These are phyloP conservation scores for Kluyveromyces marxianus DNA, from an alignment of 1,139 yeast genomes.

Conservation along the genomic window DNA sequence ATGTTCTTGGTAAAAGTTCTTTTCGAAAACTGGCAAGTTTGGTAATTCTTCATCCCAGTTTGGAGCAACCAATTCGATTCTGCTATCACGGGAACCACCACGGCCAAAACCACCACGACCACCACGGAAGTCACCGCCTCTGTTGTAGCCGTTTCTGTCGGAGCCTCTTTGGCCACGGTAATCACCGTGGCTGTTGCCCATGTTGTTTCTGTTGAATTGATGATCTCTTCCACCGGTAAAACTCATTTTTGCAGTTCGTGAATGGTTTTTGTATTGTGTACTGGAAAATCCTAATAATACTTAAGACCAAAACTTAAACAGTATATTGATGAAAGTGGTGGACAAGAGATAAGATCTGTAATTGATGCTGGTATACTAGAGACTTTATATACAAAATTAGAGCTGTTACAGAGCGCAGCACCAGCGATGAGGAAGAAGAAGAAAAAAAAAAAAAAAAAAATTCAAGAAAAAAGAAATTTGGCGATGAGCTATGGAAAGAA, in stretches of 20 bases:
- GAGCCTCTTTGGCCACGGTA: slow-evolving; percentile 35
- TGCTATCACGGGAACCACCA: slow-evolving; percentile 36
- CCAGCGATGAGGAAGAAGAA: too few species aligned
- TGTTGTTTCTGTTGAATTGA: slow-evolving; percentile 29
- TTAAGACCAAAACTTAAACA: background rate
- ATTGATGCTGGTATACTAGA: too few species aligned
- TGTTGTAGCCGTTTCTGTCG: slow-evolving; percentile 35
- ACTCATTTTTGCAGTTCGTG: slow-evolving; percentile 20
- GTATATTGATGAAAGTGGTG: too few species aligned
- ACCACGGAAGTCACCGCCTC: slow-evolving; percentile 28
- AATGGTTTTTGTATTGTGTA: background rate
- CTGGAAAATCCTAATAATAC: background rate
- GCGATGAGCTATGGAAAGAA: too few species aligned
- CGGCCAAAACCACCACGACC: slow-evolving; percentile 33
- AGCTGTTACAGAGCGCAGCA: too few species aligned
- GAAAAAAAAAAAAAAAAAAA: too few species aligned
- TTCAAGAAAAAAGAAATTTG: too few species aligned
- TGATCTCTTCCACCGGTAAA: slow-evolving; percentile 27
- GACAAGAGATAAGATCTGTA: too few species aligned
- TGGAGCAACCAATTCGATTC: slow-evolving; percentile 49
- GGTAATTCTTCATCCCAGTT: slow-evolving; percentile 62
- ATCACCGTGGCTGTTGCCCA: slow-evolving; percentile 34
- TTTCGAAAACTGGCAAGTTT: slow-evolving; percentile 81
- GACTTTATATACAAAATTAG: too few species aligned
- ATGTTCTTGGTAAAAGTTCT: slow-evolving; percentile 87